Conservation (phyloP, 148 eudicot genomes). For the Heliamphora exappendiculata region DNA sequence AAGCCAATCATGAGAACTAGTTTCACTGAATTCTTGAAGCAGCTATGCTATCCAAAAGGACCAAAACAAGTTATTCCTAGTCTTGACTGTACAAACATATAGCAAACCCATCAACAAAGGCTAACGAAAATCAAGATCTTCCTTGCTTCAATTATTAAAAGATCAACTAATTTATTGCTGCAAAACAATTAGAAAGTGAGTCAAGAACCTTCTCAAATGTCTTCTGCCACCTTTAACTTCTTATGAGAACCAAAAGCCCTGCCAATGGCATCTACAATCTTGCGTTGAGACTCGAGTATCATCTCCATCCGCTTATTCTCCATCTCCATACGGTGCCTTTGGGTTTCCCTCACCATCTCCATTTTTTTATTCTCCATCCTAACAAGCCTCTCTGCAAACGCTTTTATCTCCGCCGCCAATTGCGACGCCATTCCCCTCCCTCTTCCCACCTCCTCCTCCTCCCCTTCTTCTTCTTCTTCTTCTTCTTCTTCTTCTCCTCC, state of each 20-base stretch:
- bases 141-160: conserved; percentile 24
- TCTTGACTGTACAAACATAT: conserved; percentile 4
- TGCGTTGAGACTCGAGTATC: conserved; percentile 52
- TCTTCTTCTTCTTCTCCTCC: conserved; percentile 24
- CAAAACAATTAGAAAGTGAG: conserved; percentile 16
- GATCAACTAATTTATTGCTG: background rate
- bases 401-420: conserved; percentile 54
- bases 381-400: conserved; percentile 53
- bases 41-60: background rate
- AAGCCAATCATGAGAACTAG: background rate
- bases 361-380: conserved; percentile 63
- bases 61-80: conserved; percentile 1
- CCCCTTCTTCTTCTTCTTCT: conserved; percentile 20
- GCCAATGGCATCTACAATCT: conserved; percentile 46
- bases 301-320: conserved; percentile 70
- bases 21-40: conserved; percentile 2
- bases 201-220: conserved; percentile 32
- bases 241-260: conserved; percentile 43
- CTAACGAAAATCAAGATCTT: conserved; percentile 15
- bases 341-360: conserved; percentile 62
- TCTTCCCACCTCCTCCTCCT: conserved; percentile 8
- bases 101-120: conserved; percentile 24
- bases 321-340: conserved; percentile 61
- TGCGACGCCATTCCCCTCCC: conserved; percentile 18
- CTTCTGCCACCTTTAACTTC: conserved; percentile 32